Evolutionary conservation across 2,329 filamentous ascomycete genomes (phyloP), one percentile per base, ranked within the genome.

Genomic region (Ambrosiella cleistominuta): DNA sequence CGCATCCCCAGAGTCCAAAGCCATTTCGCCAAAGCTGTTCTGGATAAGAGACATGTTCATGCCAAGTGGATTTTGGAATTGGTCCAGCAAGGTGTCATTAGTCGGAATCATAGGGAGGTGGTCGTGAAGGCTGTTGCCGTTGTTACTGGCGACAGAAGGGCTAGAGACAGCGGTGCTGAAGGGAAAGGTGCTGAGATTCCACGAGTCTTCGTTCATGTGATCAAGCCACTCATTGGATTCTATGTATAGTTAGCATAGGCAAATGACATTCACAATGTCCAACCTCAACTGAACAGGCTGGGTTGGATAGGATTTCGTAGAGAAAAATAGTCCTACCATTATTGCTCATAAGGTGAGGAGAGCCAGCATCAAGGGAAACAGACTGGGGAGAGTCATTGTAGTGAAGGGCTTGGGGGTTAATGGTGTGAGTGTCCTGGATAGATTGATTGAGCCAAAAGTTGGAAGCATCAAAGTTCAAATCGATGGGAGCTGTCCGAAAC

Each of bases 71-170:
- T 50, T 55, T 7, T 54, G 58, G 27, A 57, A 50, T 17, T 51
- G 49, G 19, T 60, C 58, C 35, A 60, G 51, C 37, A 60, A 51
- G 42, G 54, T 55, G n/a, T 60, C 58, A 19, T 55, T 60, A 17
- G 57, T 60, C 27, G 58, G 58, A 12, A 60, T 60, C 55, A 60
- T 57, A 2, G 58, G 58, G 7, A 60, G 45, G 42, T 55, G 50
- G 13, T 60, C 58, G 37, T 53, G 42, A 17, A 60, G 40, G 47
- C 86, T 91, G 66, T 94, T 90, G 70, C 90, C 97, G 60, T 87
- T 88, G 49, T 88, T 95, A 72, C 91, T 97, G 69, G 97, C 91
- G 52, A 89, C 89, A 7, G 93, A 97, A 13, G 93, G 93, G 12
- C 93, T 97, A 9, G 93, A 97, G 60, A 86, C 89, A 65, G 95